phyloP scores from a whole-genome alignment of 345 rosid genomes.

The Eutrema yunnanense region DNA sequence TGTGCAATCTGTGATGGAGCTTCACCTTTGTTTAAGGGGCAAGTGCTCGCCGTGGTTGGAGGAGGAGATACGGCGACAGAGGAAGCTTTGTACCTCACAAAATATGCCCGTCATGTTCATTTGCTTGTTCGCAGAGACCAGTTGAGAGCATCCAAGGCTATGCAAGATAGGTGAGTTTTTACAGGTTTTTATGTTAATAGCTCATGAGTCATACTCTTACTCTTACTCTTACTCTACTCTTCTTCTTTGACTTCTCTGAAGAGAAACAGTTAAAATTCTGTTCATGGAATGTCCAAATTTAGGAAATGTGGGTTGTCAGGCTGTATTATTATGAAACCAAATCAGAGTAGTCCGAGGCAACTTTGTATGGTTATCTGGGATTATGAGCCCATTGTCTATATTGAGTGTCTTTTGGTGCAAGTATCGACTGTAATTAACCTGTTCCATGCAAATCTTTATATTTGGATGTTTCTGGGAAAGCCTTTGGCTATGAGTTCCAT shows the following conservation, averaged over 20 bases:
- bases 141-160: slow-evolving; percentile 90
- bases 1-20: slow-evolving; percentile 99
- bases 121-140: slow-evolving; percentile 84
- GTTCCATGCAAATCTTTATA: not conserved
- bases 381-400: not conserved
- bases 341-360: not conserved
- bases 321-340: not conserved
- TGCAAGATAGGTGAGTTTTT: slow-evolving; percentile 92
- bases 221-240: not conserved
- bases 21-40: slow-evolving; percentile 91
- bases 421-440: not conserved
- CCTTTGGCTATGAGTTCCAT: slow-evolving; percentile 14
- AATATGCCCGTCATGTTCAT: slow-evolving; percentile 97
- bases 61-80: slow-evolving; percentile 99
- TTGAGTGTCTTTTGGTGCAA: not conserved
- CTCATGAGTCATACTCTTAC: not conserved
- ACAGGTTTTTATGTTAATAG: not conserved
- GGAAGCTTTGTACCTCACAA: slow-evolving; percentile 90
- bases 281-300: not conserved
- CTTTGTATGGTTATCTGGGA: not conserved
- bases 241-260: slow-evolving; percentile 14
- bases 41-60: slow-evolving; percentile 94
- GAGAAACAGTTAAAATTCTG: not conserved
- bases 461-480: not conserved
- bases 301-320: not conserved